Percentiles rank a stretch among this genome's conserved stretches.
phyloP scores from a whole-genome alignment of 306 rosid species.

The Castanea mollissima region DNA sequence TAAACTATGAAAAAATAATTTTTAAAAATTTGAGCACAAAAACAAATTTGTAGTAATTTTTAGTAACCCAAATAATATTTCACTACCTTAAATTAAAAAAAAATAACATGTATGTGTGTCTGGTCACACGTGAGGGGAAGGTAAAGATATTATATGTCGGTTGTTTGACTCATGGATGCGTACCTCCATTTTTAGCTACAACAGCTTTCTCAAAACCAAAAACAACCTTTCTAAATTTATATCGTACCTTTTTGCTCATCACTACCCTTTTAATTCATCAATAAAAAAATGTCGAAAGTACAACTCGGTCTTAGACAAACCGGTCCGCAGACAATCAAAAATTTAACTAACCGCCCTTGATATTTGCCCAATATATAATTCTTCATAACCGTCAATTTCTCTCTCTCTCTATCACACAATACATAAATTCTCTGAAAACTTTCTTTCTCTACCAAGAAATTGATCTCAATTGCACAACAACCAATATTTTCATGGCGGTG shows the following conservation, averaged over 20 bases:
- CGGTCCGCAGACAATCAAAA: background rate
- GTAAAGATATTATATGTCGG: background rate
- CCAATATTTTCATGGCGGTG: background rate
- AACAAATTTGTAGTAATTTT: too few relatives aligned
- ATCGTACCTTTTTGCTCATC: background rate
- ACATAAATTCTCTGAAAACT: background rate
- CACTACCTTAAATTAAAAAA: too few relatives aligned
- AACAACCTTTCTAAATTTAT: rapidly evolving
- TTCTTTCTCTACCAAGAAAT: background rate
- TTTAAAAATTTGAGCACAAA: too few relatives aligned
- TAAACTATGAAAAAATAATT: too few relatives aligned
- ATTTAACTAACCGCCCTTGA: background rate
- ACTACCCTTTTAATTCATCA: background rate
- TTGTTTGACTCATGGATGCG: background rate
- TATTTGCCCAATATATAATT: background rate
- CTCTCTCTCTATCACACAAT: too few relatives aligned
- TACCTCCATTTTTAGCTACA: background rate
- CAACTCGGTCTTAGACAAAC: too few relatives aligned
- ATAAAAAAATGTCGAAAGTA: background rate
- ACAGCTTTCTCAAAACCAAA: background rate
- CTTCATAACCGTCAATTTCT: background rate
- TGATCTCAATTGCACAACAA: background rate
- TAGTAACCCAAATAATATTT: too few relatives aligned
- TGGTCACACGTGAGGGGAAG: background rate
- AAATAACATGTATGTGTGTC: background rate